Evolutionary conservation across 306 rosid species (phyloP).

Genomic region (Quercus mongolica): DNA sequence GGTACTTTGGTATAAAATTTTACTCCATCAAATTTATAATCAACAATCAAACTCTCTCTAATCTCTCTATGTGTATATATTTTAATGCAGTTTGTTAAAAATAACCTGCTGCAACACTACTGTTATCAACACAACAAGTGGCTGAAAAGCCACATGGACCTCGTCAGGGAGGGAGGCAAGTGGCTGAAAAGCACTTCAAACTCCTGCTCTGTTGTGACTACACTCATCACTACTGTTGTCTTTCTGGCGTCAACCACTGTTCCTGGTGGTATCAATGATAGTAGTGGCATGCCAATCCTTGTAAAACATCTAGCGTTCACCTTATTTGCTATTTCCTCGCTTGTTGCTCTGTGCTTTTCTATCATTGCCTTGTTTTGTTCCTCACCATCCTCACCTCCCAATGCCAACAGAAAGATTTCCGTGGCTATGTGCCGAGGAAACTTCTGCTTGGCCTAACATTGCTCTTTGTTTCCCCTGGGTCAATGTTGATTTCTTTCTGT

Average conservation of each 20-base stretch:
- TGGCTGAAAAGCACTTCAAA: too few relatives aligned
- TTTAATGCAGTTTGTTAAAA: too few relatives aligned
- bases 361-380: constrained; percentile 17
- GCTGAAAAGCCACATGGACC: too few relatives aligned
- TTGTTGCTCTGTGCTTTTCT: constrained; percentile 28
- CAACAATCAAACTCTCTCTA: too few relatives aligned
- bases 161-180: too few relatives aligned
- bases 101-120: too few relatives aligned
- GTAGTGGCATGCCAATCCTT: constrained; percentile 15
- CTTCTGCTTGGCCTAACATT: constrained; percentile 13
- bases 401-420: neutral
- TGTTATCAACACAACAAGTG: too few relatives aligned
- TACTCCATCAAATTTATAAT: too few relatives aligned
- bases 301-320: constrained; percentile 1
- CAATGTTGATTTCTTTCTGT: constrained; percentile 7
- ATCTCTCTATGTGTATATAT: too few relatives aligned
- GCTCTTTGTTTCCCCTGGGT: constrained; percentile 4
- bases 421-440: neutral
- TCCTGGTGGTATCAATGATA: constrained; percentile 16
- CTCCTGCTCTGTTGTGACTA: constrained; percentile 49
- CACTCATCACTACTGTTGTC: constrained; percentile 48
- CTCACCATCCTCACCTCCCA: constrained; percentile 13
- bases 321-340: constrained; percentile 24
- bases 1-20: too few relatives aligned
- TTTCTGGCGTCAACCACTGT: constrained; percentile 32